Evolutionary conservation across 257 asterid species (phyloP).

Genomic region (Solanum phureja): DNA sequence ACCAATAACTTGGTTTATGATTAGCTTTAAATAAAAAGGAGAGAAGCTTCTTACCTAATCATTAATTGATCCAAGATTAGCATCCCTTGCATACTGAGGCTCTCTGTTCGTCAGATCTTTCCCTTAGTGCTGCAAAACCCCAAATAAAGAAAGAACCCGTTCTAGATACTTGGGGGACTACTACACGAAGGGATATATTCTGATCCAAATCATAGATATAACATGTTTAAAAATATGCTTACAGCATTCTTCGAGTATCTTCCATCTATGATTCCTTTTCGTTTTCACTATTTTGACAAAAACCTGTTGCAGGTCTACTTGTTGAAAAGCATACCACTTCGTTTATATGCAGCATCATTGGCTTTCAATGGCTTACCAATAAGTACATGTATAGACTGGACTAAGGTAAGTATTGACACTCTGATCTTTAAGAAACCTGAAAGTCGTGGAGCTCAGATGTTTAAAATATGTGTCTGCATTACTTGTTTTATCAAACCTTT

Average conservation of each 20-base stretch:
- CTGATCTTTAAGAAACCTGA: background rate
- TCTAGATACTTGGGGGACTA: background rate
- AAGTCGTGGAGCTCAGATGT: background rate
- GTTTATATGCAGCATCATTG: slow-evolving; percentile 53
- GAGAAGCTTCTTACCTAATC: background rate
- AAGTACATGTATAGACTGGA: slow-evolving; percentile 63
- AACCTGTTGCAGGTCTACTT: slow-evolving; percentile 39
- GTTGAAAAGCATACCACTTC: slow-evolving; percentile 59
- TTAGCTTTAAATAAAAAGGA: background rate
- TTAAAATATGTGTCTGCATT: background rate
- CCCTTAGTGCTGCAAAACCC: background rate
- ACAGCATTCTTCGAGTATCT: background rate
- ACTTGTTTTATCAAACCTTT: background rate
- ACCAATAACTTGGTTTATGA: background rate
- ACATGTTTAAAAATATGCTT: background rate
- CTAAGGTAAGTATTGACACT: slow-evolving; percentile 41
- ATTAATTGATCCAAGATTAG: background rate
- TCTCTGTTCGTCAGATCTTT: background rate
- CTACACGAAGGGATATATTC: background rate
- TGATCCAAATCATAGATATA: background rate
- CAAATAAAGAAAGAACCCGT: background rate
- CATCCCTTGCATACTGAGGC: background rate
- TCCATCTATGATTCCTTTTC: background rate
- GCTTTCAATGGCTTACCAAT: slow-evolving; percentile 42
- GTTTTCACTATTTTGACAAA: background rate